Evolutionary conservation across 257 asterid species (phyloP).

Genomic region (Plantago ovata): DNA sequence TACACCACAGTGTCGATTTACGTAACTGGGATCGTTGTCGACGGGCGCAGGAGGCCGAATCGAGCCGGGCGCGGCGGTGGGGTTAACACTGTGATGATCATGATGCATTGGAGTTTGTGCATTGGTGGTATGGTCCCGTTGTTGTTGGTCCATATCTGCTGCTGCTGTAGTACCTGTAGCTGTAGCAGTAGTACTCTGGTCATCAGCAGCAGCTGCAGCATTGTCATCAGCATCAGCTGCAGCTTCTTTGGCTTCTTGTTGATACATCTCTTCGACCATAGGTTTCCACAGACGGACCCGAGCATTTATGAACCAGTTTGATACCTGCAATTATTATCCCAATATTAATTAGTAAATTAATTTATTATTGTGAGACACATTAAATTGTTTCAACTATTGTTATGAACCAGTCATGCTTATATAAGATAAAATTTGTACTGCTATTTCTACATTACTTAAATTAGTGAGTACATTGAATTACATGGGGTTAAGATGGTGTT

Average conservation of each 20-base stretch:
- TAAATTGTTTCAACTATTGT: neutral
- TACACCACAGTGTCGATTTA: constrained; percentile 23
- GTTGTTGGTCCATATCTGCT: neutral
- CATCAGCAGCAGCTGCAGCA: neutral
- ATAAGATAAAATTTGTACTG: no score
- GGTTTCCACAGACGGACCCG: constrained; percentile 99
- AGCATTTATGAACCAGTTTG: constrained; percentile 99
- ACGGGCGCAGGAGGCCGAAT: constrained; percentile 38
- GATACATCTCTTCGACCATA: constrained; percentile 99
- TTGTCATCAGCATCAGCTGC: constrained; percentile 13
- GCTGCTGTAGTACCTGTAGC: constrained; percentile 9
- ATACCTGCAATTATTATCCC: no score
- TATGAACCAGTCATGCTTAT: no score
- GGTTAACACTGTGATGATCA: no score
- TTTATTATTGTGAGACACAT: neutral
- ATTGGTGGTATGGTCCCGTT: constrained; percentile 38
- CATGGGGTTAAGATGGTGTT: neutral
- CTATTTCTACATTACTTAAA: no score
- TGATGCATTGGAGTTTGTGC: constrained; percentile 61
- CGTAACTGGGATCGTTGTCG: constrained; percentile 47
- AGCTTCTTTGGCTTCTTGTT: constrained; percentile 83
- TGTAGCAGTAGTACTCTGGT: neutral
- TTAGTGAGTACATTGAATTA: neutral
- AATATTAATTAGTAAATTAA: no score
- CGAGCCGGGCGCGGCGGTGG: no score